Conservation (phyloP, 2,329 filamentous ascomycete genomes). For the Trichoderma guizhouense region DNA sequence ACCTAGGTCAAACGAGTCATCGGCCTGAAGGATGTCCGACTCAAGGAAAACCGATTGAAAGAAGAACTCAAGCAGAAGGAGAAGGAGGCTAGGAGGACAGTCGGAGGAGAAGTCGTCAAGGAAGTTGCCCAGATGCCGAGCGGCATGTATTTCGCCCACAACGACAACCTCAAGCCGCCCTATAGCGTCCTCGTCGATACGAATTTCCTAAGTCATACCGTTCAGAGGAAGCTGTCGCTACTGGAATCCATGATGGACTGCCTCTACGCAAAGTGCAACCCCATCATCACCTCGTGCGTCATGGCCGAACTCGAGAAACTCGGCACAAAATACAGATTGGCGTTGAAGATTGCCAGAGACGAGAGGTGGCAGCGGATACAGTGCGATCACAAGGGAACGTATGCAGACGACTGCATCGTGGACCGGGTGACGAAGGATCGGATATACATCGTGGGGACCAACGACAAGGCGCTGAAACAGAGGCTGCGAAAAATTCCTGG, state of each 20-base stretch:
- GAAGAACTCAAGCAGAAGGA: conserved; percentile 56
- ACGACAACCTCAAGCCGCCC: conserved; percentile 75
- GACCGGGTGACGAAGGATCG: conserved; percentile 70
- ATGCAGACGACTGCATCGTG: conserved; percentile 80
- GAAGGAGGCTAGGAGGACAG: conserved; percentile 55
- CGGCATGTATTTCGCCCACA: conserved; percentile 84
- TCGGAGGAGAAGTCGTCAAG: conserved; percentile 61
- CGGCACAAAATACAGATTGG: conserved; percentile 82
- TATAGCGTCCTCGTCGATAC: conserved; percentile 67
- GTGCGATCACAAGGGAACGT: conserved; percentile 84
- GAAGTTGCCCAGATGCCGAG: conserved; percentile 81
- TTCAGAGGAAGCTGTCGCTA: conserved; percentile 85
- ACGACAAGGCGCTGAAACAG: conserved; percentile 77
- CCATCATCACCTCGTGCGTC: conserved; percentile 75
- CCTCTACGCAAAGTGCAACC: conserved; percentile 85
- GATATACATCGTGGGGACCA: conserved; percentile 75
- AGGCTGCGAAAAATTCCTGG: conserved; percentile 69
- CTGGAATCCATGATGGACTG: conserved; percentile 90
- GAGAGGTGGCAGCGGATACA: conserved; percentile 81
- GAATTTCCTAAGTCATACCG: conserved; percentile 87
- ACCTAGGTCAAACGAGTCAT: conserved; percentile 76
- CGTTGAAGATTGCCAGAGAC: conserved; percentile 80
- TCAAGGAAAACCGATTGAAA: conserved; percentile 76
- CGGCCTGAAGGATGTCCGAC: conserved; percentile 71
- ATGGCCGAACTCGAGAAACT: conserved; percentile 88